phyloP scores from a whole-genome alignment of 139 green algal genomes.

The Tetraselmis striata region DNA sequence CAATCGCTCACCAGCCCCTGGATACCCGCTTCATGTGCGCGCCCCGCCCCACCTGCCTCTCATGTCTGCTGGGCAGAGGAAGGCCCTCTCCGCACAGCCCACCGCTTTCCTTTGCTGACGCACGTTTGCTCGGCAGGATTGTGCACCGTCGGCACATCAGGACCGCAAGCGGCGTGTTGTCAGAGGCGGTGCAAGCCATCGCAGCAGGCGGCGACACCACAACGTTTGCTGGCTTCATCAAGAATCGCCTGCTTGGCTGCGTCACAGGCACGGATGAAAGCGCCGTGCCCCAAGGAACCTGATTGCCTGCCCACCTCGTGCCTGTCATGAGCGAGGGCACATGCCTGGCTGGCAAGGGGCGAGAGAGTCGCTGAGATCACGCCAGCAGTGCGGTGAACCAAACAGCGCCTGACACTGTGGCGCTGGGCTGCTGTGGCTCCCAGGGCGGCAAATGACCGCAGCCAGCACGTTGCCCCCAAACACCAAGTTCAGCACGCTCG shows the following conservation, averaged over 20 bases:
- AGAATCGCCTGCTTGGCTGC: not conserved
- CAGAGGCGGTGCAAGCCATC: not conserved
- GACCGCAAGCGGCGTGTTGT: not conserved
- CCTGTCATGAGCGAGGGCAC: not conserved
- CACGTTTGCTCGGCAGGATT: not conserved
- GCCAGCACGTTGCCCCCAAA: not conserved
- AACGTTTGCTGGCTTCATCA: not conserved
- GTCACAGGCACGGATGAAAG: not conserved
- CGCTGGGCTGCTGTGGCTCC: not conserved
- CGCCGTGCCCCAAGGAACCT: too few relatives aligned
- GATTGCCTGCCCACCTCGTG: not conserved
- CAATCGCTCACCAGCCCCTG: not conserved
- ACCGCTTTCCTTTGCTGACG: not conserved
- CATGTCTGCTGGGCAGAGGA: too few relatives aligned
- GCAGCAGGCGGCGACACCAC: not conserved
- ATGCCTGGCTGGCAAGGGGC: not conserved
- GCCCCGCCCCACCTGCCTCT: not conserved
- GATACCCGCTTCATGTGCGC: not conserved
- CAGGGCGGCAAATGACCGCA: not conserved
- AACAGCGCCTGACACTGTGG: too few relatives aligned
- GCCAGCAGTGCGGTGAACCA: too few relatives aligned
- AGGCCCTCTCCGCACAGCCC: not conserved
- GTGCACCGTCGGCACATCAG: not conserved
- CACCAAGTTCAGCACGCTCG: not conserved
- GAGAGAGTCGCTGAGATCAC: not conserved